These are phyloP conservation scores for Brassica incana DNA, from an alignment of 345 rosid genomes.

Conservation along the genomic window DNA sequence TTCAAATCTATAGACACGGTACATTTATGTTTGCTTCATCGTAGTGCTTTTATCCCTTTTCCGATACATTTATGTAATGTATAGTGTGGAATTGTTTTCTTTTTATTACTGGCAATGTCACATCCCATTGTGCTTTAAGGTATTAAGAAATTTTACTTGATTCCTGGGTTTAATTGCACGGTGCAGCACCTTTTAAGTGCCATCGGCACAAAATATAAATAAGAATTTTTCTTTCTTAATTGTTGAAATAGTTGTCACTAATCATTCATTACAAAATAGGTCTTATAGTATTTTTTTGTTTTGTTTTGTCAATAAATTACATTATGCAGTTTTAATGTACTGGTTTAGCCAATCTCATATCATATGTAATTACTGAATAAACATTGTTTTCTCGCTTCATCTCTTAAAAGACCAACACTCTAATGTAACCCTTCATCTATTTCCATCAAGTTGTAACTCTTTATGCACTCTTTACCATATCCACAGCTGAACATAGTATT, in stretches of 20 bases:
- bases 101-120: conserved; percentile 9
- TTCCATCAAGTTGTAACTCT: conserved; percentile 54
- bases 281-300: not conserved
- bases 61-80: not conserved
- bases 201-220: not conserved
- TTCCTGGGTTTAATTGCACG: conserved; percentile 16
- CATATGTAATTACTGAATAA: not conserved
- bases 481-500: conserved; percentile 71
- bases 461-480: conserved; percentile 64
- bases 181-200: not conserved
- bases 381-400: not conserved
- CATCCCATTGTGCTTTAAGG: conserved; percentile 2
- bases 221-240: not conserved
- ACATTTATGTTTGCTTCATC: not conserved
- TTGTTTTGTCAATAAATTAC: not conserved
- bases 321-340: not conserved
- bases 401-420: not conserved
- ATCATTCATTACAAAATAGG: not conserved
- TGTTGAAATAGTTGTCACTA: not conserved
- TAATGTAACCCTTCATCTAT: conserved; percentile 59
- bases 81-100: not conserved
- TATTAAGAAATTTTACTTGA: conserved; percentile 13
- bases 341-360: not conserved
- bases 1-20: not conserved
- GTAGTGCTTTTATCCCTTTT: not conserved